Conservation (phyloP, 2,329 filamentous ascomycete species). For the Paraphaeosphaeria minitans region DNA sequence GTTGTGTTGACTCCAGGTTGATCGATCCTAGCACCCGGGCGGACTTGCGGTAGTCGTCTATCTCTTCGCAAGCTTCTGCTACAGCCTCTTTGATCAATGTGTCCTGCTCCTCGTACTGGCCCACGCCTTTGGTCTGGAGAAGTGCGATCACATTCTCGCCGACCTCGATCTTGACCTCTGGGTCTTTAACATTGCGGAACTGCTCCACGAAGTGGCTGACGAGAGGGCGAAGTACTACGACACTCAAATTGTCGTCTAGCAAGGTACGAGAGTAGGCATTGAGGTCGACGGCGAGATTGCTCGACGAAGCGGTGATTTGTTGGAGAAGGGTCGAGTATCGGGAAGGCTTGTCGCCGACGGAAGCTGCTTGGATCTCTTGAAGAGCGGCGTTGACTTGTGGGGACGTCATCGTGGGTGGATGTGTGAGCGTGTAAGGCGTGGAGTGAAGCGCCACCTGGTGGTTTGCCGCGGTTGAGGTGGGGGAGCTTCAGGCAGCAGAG, state of each 20-base stretch:
- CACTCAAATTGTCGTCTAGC: constrained; percentile 71
- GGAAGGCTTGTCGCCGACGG: constrained; percentile 57
- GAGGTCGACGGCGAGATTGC: constrained; percentile 64
- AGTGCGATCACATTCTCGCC: constrained; percentile 73
- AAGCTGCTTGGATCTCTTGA: constrained; percentile 55
- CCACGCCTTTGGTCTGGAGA: constrained; percentile 69
- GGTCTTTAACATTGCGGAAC: constrained; percentile 65
- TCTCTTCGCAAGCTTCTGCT: constrained; percentile 79
- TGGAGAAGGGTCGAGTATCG: constrained; percentile 64
- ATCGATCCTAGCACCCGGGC: constrained; percentile 82
- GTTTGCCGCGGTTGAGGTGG: constrained; percentile 10
- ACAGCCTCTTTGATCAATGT: constrained; percentile 79
- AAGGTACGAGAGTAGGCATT: constrained; percentile 70
- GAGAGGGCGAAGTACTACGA: constrained; percentile 75
- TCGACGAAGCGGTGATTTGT: constrained; percentile 57
- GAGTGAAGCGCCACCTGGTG: not conserved
- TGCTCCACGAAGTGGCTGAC: constrained; percentile 69
- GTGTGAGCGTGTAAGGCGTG: constrained; percentile 9
- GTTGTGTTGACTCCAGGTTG: constrained; percentile 86
- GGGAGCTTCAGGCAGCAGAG: constrained; percentile 22
- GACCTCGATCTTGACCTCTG: constrained; percentile 74
- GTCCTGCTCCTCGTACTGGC: constrained; percentile 80
- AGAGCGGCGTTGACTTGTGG: constrained; percentile 56
- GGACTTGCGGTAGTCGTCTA: constrained; percentile 79
- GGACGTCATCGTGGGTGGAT: constrained; percentile 53